These are phyloP conservation scores for Bifiguratus adelaidae DNA, from an alignment of 192 early-diverging fungal genomes.

Conservation along the genomic window DNA sequence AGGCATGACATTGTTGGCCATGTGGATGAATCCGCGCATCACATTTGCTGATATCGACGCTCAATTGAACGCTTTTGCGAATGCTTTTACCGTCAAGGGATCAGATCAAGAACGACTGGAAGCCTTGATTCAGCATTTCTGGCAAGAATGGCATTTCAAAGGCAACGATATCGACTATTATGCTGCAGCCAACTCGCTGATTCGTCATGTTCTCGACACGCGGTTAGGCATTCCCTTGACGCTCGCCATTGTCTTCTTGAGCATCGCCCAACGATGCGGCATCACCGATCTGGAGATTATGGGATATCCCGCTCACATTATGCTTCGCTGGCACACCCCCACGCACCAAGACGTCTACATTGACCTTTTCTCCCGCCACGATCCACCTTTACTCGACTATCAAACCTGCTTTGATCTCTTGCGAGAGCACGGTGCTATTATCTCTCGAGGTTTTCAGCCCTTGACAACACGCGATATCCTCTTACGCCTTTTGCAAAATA, in stretches of 20 bases:
- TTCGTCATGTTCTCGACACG: constrained; percentile 17
- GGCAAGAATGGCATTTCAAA: constrained; percentile 15
- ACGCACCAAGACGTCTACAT: not conserved
- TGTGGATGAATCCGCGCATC: not conserved
- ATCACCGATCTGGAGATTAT: constrained; percentile 18
- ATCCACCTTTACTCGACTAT: not conserved
- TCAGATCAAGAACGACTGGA: not conserved
- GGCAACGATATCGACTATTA: constrained; percentile 25
- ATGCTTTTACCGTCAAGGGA: not conserved
- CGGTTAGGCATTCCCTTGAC: constrained; percentile 23
- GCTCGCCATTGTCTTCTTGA: constrained; percentile 19
- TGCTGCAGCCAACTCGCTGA: constrained; percentile 21
- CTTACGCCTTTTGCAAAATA: too few species aligned
- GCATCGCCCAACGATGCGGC: constrained; percentile 15
- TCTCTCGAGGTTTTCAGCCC: too few species aligned
- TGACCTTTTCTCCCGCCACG: not conserved
- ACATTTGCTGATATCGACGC: not conserved
- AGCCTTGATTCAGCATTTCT: constrained; percentile 4
- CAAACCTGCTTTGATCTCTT: not conserved
- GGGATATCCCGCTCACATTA: constrained; percentile 18
- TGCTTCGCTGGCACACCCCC: constrained; percentile 17
- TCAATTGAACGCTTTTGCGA: not conserved
- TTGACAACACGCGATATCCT: too few species aligned
- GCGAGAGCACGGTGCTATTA: too few species aligned
- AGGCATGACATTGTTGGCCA: not conserved